Evolutionary conservation across 257 asterid species (phyloP).

Genomic region (Agastache rugosa): DNA sequence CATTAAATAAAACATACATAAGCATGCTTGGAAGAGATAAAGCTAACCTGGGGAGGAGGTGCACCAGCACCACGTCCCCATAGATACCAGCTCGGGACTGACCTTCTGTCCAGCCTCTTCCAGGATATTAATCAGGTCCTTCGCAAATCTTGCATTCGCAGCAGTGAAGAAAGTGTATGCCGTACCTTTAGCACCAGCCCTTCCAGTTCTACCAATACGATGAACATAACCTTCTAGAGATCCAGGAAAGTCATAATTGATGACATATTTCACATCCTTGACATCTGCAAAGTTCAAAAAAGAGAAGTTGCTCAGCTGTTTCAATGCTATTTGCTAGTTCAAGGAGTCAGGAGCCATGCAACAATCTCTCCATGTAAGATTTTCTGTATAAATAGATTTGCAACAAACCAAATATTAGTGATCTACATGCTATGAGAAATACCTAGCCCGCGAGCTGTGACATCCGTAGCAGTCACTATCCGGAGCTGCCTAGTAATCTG

Average conservation of each 20-base stretch:
- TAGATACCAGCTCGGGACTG: slow-evolving; percentile 80
- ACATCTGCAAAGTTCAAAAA: slow-evolving; percentile 74
- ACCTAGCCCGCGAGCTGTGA: slow-evolving; percentile 99
- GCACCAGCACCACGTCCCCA: slow-evolving; percentile 99
- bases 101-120: slow-evolving; percentile 98
- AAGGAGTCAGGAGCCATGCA: background rate
- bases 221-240: slow-evolving; percentile 98
- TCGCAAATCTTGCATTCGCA: slow-evolving; percentile 93
- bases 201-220: slow-evolving; percentile 96
- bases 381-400: background rate
- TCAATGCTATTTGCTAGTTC: slow-evolving; percentile 10
- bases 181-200: slow-evolving; percentile 98
- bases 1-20: background rate
- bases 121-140: slow-evolving; percentile 85
- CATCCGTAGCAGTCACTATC: slow-evolving; percentile 99
- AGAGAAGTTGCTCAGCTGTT: slow-evolving; percentile 36
- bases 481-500: slow-evolving; percentile 94
- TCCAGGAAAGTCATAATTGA: slow-evolving; percentile 98
- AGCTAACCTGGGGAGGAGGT: slow-evolving; percentile 90
- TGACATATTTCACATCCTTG: slow-evolving; percentile 93
- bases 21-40: background rate
- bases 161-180: slow-evolving; percentile 95
- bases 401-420: slow-evolving; percentile 19
- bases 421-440: slow-evolving; percentile 35
- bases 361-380: slow-evolving; percentile 15